A percentile compares a stretch with the other conserved stretches of the same genome.
Conservation (phyloP, 805 yeast species). For the Hemisphaericaspora nanyangensis region DNA sequence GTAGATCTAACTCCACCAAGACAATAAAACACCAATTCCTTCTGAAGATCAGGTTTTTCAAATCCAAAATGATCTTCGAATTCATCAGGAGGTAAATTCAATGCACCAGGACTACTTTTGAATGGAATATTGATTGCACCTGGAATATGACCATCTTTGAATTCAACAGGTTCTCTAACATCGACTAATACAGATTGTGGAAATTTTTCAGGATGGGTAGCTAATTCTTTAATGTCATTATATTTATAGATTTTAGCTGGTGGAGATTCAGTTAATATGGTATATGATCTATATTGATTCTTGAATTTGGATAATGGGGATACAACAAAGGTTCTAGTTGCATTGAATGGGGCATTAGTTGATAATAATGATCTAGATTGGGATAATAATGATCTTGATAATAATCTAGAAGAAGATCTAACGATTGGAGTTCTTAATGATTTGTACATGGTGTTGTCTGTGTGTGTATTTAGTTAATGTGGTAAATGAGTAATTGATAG, state of each 20-base stretch:
- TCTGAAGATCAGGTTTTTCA: conserved; percentile 65
- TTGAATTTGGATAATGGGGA: background rate
- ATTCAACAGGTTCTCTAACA: conserved; percentile 89
- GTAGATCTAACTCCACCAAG: conserved; percentile 88
- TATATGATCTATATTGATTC: conserved; percentile 22
- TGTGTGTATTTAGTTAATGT: too few species aligned
- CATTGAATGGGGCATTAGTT: background rate
- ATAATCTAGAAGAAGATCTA: conserved; percentile 1
- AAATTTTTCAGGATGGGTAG: conserved; percentile 34
- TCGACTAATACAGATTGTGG: conserved; percentile 65
- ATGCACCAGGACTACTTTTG: conserved; percentile 89
- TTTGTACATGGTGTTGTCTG: too few species aligned
- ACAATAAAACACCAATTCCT: conserved; percentile 85
- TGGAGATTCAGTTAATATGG: conserved; percentile 34
- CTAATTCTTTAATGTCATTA: conserved; percentile 45
- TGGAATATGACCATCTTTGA: conserved; percentile 72
- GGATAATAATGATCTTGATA: background rate
- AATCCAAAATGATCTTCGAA: conserved; percentile 80
- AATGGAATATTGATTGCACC: conserved; percentile 83
- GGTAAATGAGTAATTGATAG: too few species aligned
- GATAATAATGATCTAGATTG: too few species aligned
- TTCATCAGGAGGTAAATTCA: conserved; percentile 73
- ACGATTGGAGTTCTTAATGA: conserved; percentile 4
- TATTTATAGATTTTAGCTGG: conserved; percentile 51
- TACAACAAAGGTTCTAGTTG: background rate